A percentile compares a stretch with the other conserved stretches of the same genome.
Conservation (phyloP, 495 filamentous ascomycete species). For the Penicillium turbatum region DNA sequence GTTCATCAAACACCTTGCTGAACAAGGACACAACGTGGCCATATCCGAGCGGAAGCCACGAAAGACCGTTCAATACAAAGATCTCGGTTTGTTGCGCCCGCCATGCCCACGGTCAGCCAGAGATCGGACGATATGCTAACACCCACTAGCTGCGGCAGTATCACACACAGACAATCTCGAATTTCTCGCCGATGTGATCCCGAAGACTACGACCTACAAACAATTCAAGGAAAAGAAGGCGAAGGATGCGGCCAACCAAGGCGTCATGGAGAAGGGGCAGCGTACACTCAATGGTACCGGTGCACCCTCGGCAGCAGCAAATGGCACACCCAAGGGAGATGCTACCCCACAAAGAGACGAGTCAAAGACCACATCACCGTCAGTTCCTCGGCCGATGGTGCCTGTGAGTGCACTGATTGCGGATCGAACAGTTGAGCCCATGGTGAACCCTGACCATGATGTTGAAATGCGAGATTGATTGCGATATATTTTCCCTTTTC, state of each 20-base stretch:
- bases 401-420: constrained; percentile 40
- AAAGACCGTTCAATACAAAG: constrained; percentile 93
- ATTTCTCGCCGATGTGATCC: constrained; percentile 88
- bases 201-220: constrained; percentile 76
- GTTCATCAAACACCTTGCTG: constrained; percentile 90
- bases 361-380: constrained; percentile 20
- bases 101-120: neutral
- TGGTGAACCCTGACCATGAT: constrained; percentile 40
- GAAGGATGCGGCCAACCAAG: constrained; percentile 43
- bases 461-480: constrained; percentile 53
- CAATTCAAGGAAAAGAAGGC: constrained; percentile 65
- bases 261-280: constrained; percentile 48
- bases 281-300: constrained; percentile 46
- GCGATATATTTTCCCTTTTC: constrained; percentile 14
- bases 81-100: constrained; percentile 59
- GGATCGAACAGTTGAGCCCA: constrained; percentile 31
- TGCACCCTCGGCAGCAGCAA: constrained; percentile 21
- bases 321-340: constrained; percentile 26
- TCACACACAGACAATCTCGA: constrained; percentile 89
- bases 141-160: constrained; percentile 70
- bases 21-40: constrained; percentile 81
- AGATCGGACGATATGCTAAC: neutral
- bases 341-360: constrained; percentile 10
- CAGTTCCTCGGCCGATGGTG: constrained; percentile 30
- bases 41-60: constrained; percentile 87